These are phyloP conservation scores for Aureobasidium lini DNA, from an alignment of 2,329 filamentous ascomycete genomes.

Conservation along the genomic window DNA sequence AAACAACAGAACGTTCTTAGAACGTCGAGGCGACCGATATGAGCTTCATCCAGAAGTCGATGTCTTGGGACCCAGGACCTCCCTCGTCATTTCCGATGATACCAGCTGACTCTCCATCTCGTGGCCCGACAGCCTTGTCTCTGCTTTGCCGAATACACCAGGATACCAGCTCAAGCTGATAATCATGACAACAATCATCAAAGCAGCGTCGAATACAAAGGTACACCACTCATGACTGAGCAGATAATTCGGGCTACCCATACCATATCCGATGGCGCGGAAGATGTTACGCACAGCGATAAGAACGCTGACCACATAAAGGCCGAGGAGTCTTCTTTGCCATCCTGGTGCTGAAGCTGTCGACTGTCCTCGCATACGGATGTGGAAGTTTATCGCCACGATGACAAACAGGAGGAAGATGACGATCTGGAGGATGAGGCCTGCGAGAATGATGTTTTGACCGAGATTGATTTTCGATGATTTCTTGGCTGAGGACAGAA, in stretches of 20 bases:
- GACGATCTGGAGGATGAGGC: constrained; percentile 50
- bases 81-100: no score
- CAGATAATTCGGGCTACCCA: constrained; percentile 35
- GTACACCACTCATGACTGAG: constrained; percentile 36
- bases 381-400: constrained; percentile 44
- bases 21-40: no score
- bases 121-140: no score
- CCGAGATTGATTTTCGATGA: constrained; percentile 29
- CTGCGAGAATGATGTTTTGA: constrained; percentile 47
- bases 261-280: constrained; percentile 41
- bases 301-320: constrained; percentile 33
- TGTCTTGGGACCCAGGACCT: no score
- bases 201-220: constrained; percentile 38
- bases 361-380: constrained; percentile 29
- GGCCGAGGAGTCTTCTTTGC: constrained; percentile 27
- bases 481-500: constrained; percentile 21
- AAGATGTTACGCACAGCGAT: constrained; percentile 42
- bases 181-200: constrained; percentile 30
- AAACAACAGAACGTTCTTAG: no score
- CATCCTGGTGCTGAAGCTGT: constrained; percentile 19
- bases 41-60: no score
- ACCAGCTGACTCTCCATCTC: no score
- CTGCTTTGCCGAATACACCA: no score
- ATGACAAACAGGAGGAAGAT: constrained; percentile 51
- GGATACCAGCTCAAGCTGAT: constrained; percentile 15